Evolutionary conservation across 768 basidiomycete species (phyloP).

Genomic region (Mycena leptocephala): DNA sequence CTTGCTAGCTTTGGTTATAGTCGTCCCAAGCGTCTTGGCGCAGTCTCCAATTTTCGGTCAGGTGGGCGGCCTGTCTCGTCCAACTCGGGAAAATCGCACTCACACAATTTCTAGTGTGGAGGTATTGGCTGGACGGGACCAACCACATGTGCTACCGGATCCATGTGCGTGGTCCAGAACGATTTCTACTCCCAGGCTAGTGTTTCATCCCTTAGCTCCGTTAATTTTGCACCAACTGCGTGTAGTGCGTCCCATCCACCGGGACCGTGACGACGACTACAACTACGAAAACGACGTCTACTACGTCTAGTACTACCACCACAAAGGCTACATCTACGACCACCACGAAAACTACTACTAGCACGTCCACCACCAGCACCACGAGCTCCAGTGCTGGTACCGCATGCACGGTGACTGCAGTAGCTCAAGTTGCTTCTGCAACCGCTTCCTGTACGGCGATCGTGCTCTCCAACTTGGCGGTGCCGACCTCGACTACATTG

Average conservation of each 20-base stretch:
- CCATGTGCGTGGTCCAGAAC: neutral
- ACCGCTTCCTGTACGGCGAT: conserved; percentile 28
- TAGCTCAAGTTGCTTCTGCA: conserved; percentile 22
- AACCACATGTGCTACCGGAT: conserved; percentile 13
- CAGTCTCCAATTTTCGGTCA: conserved; percentile 21
- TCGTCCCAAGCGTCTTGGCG: conserved; percentile 15
- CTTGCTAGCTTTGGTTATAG: conserved; percentile 16
- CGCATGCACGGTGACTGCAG: conserved; percentile 27
- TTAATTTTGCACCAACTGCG: neutral
- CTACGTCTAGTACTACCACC: neutral
- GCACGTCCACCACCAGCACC: conserved; percentile 1
- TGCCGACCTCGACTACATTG: conserved; percentile 24
- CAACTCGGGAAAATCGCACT: neutral
- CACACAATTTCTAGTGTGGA: conserved; percentile 14
- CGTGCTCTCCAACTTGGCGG: conserved; percentile 31
- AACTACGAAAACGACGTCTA: conserved; percentile 4
- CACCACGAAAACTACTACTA: neutral
- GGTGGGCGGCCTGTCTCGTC: neutral
- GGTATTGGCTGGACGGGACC: conserved; percentile 7
- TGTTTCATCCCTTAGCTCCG: neutral
- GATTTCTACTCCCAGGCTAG: conserved; percentile 13
- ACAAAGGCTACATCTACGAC: neutral
- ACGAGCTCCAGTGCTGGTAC: conserved; percentile 1
- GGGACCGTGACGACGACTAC: neutral
- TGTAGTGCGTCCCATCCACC: conserved; percentile 15